Conservation (phyloP, 169 alveolate species). For the Theileria equi region DNA sequence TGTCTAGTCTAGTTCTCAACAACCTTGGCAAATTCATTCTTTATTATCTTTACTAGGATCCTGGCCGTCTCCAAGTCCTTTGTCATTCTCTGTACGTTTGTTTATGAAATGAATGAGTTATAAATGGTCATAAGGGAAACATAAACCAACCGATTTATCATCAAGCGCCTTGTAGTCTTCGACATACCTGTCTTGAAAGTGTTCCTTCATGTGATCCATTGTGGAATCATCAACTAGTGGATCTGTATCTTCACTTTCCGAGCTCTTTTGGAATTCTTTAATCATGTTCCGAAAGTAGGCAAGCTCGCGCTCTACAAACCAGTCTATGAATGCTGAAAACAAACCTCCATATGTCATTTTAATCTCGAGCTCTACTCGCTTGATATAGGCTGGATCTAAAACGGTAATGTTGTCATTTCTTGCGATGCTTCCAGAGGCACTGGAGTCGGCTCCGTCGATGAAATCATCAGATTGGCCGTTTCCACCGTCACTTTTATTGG, state of each 20-base stretch:
- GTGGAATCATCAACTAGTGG: neutral
- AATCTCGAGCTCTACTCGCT: conserved; percentile 42
- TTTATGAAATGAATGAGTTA: conserved; percentile 2
- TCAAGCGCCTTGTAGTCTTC: neutral
- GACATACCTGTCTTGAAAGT: conserved; percentile 5
- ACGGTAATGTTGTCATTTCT: too few species aligned
- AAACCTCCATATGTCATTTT: conserved; percentile 49
- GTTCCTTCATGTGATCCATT: conserved; percentile 2
- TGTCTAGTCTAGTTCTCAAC: neutral
- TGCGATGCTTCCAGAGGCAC: too few species aligned
- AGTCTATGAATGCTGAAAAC: neutral
- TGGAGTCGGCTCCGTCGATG: too few species aligned
- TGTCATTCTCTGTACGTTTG: neutral
- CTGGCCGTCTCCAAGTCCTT: conserved; percentile 15
- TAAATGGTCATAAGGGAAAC: neutral
- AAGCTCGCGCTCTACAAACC: conserved; percentile 36
- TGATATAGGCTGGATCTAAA: too few species aligned
- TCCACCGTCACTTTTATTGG: too few species aligned
- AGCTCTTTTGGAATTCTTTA: conserved; percentile 36
- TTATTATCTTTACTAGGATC: conserved; percentile 38
- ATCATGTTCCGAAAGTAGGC: conserved; percentile 52
- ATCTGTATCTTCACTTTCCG: neutral
- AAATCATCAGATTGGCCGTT: too few species aligned
- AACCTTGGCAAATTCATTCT: conserved; percentile 51
- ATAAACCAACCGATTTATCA: conserved; percentile 2